Evolutionary conservation across 148 eudicot genomes (phyloP).

Genomic region (Vaccinium vitisidaea): DNA sequence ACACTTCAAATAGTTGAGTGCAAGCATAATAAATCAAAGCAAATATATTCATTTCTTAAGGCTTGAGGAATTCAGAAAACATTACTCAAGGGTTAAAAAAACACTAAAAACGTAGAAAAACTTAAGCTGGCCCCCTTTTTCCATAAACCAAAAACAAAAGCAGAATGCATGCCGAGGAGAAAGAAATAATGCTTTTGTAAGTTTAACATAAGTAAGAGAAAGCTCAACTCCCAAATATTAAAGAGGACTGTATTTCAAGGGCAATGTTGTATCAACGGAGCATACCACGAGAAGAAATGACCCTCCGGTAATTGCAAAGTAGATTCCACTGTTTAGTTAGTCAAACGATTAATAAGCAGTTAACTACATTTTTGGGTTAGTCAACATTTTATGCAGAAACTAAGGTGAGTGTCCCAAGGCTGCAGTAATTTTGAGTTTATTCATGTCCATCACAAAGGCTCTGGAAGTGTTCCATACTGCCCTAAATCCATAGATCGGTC

Average conservation of each 20-base stretch:
- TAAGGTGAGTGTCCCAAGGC: no score
- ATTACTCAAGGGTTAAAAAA: neutral
- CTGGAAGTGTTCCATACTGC: no score
- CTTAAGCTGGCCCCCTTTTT: neutral
- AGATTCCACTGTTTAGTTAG: neutral
- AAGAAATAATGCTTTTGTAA: neutral
- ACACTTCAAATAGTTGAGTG: constrained; percentile 2
- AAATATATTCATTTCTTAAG: neutral
- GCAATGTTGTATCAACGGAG: no score
- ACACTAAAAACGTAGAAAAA: neutral
- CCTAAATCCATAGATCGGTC: no score
- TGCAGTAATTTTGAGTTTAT: no score
- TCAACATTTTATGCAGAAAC: no score
- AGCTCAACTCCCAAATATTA: neutral
- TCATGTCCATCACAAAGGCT: no score
- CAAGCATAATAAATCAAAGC: neutral
- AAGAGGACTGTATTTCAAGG: neutral
- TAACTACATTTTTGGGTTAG: neutral
- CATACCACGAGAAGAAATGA: no score
- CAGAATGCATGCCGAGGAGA: neutral
- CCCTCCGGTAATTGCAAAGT: no score
- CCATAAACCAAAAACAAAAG: neutral
- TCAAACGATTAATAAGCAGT: neutral
- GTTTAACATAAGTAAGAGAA: neutral
- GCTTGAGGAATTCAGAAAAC: neutral